Conservation (phyloP, 2,329 filamentous ascomycete genomes). For the Arachnomyces sp. region DNA sequence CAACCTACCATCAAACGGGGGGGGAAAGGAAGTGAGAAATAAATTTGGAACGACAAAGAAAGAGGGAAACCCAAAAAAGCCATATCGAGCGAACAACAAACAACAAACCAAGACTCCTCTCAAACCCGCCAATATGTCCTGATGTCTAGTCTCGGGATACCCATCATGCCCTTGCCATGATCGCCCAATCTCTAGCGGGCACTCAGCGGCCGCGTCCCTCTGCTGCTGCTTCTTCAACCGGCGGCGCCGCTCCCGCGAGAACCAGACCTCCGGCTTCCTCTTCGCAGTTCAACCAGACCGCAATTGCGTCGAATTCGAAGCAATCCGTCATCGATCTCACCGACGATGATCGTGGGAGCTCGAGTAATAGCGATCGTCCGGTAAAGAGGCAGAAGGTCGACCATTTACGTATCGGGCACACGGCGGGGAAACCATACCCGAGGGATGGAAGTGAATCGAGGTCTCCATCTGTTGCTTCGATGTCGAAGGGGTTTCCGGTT, state of each 20-base stretch:
- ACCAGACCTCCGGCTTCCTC: conserved; percentile 17
- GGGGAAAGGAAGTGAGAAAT: too few relatives aligned
- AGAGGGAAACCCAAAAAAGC: too few relatives aligned
- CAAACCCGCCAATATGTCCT: conserved; percentile 7
- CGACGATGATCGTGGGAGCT: conserved; percentile 17
- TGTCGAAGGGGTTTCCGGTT: conserved; percentile 21
- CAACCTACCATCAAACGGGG: too few relatives aligned
- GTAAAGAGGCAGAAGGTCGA: conserved; percentile 32
- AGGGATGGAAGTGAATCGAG: conserved; percentile 16
- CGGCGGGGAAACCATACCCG: conserved; percentile 16
- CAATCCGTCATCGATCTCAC: conserved; percentile 32
- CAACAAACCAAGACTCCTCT: too few relatives aligned
- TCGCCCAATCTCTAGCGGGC: conserved; percentile 33
- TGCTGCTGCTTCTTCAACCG: neutral
- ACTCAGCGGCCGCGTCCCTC: conserved; percentile 2
- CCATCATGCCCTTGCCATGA: conserved; percentile 35
- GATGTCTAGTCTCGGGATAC: conserved; percentile 19
- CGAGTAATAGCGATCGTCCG: conserved; percentile 29
- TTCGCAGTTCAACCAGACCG: conserved; percentile 18
- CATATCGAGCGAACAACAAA: too few relatives aligned
- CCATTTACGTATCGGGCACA: conserved; percentile 12
- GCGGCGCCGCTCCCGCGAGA: neutral
- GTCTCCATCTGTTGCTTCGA: conserved; percentile 13
- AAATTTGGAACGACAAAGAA: too few relatives aligned
- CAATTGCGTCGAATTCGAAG: conserved; percentile 22